phyloP scores from a whole-genome alignment of 495 filamentous ascomycete genomes.

The Trichocladium antarcticum region DNA sequence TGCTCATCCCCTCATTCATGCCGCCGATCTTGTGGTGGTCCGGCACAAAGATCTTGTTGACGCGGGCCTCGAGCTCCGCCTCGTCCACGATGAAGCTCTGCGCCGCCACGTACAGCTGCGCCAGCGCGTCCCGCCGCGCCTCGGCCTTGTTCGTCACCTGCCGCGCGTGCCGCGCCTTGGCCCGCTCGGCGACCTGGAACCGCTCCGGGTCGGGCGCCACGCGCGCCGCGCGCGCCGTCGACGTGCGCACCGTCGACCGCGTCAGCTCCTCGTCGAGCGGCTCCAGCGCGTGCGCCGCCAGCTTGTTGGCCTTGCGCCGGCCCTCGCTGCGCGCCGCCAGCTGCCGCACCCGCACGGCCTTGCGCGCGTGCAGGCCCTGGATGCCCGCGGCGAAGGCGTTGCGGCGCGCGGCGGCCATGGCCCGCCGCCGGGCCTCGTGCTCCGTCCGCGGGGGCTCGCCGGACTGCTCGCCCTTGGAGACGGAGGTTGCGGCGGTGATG shows the following conservation, averaged over 20 bases:
- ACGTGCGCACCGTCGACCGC: conserved; percentile 26
- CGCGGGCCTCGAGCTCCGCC: conserved; percentile 27
- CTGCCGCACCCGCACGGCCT: conserved; percentile 16
- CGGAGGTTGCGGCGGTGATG: conserved; percentile 19
- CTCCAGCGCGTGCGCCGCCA: conserved; percentile 29
- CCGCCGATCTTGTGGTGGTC: conserved; percentile 16
- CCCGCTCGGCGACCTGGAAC: conserved; percentile 22
- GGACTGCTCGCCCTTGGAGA: conserved; percentile 18
- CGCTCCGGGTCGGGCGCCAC: conserved; percentile 28
- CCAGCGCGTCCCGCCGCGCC: conserved; percentile 34
- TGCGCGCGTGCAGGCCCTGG: conserved; percentile 30
- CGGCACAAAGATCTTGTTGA: conserved; percentile 28
- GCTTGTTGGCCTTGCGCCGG: conserved; percentile 15
- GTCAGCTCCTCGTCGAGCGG: conserved; percentile 35
- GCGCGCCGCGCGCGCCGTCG: conserved; percentile 19
- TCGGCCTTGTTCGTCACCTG: conserved; percentile 23
- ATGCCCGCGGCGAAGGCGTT: conserved; percentile 29
- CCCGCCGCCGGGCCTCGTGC: conserved; percentile 25
- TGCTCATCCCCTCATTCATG: conserved; percentile 22
- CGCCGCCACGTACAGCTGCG: conserved; percentile 38
- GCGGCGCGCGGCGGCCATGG: conserved; percentile 30
- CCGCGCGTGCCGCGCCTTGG: conserved; percentile 16
- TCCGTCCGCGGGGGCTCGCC: conserved; percentile 19
- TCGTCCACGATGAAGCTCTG: conserved; percentile 38
- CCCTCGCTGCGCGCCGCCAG: conserved; percentile 5